Base-by-base conservation (phyloP, 2,329 filamentous ascomycete species). In the Aspergillus tanneri region DNA sequence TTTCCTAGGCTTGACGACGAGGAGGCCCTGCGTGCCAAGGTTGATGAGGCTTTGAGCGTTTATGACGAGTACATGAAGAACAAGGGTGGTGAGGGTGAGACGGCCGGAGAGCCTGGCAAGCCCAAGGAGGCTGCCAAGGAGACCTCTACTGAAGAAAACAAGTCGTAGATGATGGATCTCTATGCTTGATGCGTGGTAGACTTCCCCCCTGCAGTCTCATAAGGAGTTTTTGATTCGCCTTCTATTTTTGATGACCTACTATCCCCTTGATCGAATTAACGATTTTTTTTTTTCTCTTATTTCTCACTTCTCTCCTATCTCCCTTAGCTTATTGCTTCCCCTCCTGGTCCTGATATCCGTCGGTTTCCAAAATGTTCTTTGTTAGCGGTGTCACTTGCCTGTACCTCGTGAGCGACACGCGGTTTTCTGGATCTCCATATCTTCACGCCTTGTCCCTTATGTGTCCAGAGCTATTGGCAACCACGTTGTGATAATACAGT, bases 21-120 rank as follows among this genome's bases (percentile, higher is more conserved):
- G 39, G 76, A 78, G 62, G 88, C 91, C 69, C 86, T 99, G 51
- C 88, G 90, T 70, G 83, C 86, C 72, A 99, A 99, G 86, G 93
- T 99, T 52, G 90, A 96, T 53, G 93, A 99, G 79, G 93, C 93
- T 59, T 87, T 99, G 69, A 88, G 83, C 61, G 93, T 99, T 64
- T 99, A 97, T 72, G 90, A 99, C 68, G 93, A 99, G 75, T 99
- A 99, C 73, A 86, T 97, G 77, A 97, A 97, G 85, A 84, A 83
- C 67, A 89, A 93, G 71, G 69, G 70, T 55, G 66, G 63, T 43
- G 73, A 76, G 46, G 69, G 67, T 44, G 71, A 71, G 52, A 55
- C 66, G 47, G 44, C 66, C 51, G 59, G 50, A 43, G 76, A 78
- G 52, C 63, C 72, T 47, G 50, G 66, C 49, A 77, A 77, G 67